Conservation (phyloP, 2,329 filamentous ascomycete genomes). For the Thelonectria discophora region DNA sequence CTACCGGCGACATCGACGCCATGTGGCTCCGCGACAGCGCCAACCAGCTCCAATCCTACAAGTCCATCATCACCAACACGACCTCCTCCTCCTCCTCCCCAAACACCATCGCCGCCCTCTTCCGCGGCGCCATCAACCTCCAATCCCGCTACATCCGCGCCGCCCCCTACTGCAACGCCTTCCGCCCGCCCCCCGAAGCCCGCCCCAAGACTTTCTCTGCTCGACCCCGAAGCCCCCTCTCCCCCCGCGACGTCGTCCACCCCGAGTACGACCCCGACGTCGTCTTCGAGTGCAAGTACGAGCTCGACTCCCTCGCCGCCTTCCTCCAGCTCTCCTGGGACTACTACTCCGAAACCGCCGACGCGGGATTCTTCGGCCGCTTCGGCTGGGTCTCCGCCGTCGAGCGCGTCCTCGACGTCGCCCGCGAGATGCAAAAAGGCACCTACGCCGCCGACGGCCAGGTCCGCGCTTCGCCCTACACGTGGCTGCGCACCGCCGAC, state of each 20-base stretch:
- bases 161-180: constrained; percentile 90
- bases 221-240: constrained; percentile 27
- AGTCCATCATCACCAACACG: constrained; percentile 63
- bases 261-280: constrained; percentile 72
- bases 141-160: constrained; percentile 75
- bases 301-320: constrained; percentile 88
- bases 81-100: constrained; percentile 56
- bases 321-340: constrained; percentile 85
- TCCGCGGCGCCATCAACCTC: constrained; percentile 79
- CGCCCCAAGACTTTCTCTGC: constrained; percentile 25
- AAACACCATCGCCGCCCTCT: constrained; percentile 68
- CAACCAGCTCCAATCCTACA: constrained; percentile 81
- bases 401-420: constrained; percentile 71
- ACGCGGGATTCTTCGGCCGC: constrained; percentile 76
- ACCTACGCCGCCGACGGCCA: constrained; percentile 73
- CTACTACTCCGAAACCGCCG: constrained; percentile 78
- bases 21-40: constrained; percentile 93
- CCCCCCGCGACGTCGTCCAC: constrained; percentile 62
- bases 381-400: constrained; percentile 78
- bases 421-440: constrained; percentile 74
- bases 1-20: constrained; percentile 89
- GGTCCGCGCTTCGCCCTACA: constrained; percentile 71
- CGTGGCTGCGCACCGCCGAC: constrained; percentile 77
- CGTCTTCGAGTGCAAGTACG: constrained; percentile 97
- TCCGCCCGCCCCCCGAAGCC: constrained; percentile 85